Evolutionary conservation across 2,329 filamentous ascomycete species (phyloP).

Genomic region (Verticillium albo-atrum): DNA sequence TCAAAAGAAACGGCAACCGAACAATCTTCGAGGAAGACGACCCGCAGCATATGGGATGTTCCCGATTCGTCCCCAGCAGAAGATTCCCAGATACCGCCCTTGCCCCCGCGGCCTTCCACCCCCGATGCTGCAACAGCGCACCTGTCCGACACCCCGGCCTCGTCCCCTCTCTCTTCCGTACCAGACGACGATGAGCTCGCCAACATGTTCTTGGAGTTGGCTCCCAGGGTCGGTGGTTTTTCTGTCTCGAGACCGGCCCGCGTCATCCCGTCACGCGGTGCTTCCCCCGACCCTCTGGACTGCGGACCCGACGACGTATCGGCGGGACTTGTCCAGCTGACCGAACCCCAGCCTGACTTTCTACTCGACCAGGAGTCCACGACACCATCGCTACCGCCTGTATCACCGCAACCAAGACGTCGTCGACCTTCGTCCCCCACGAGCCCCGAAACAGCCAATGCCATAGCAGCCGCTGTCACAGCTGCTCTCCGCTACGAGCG

Average conservation of each 20-base stretch:
- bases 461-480: not conserved
- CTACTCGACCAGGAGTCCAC: constrained; percentile 13
- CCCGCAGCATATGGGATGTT: constrained; percentile 29
- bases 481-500: constrained; percentile 33
- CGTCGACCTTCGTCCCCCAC: not conserved
- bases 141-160: constrained; percentile 13
- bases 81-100: not conserved
- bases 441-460: not conserved
- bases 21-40: not conserved
- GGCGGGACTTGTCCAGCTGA: constrained; percentile 29
- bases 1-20: constrained; percentile 7
- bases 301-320: constrained; percentile 28
- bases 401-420: constrained; percentile 53
- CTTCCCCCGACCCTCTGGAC: constrained; percentile 7
- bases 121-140: not conserved
- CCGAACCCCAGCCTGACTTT: constrained; percentile 23
- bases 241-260: not conserved
- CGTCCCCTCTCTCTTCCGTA: constrained; percentile 29
- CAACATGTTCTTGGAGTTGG: constrained; percentile 3
- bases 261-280: not conserved
- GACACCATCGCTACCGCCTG: constrained; percentile 38
- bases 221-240: not conserved
- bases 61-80: constrained; percentile 21
- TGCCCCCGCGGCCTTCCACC: not conserved
- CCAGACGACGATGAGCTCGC: constrained; percentile 22